Percentiles rank a stretch among this genome's conserved stretches.
Evolutionary conservation across 2,329 filamentous ascomycete species (phyloP).

Genomic region (Pseudogymnoascus sp.): DNA sequence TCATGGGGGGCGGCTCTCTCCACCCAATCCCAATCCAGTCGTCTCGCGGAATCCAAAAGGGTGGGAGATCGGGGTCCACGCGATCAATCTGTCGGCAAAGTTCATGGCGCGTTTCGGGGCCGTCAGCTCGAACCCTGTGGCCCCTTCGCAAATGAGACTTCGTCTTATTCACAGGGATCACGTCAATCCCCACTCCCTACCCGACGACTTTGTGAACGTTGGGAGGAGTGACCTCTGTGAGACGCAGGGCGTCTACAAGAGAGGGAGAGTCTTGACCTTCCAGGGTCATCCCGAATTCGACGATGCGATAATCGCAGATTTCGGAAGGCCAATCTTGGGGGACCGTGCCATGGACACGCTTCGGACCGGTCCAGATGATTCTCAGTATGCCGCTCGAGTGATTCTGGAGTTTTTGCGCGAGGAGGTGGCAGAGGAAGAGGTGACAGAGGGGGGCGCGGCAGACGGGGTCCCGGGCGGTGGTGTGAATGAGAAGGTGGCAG

Average conservation of each 20-base stretch:
- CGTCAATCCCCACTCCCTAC: conserved; percentile 20
- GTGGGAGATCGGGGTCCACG: conserved; percentile 29
- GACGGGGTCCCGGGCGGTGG: no score
- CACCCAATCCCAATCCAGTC: conserved; percentile 7
- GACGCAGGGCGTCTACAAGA: conserved; percentile 34
- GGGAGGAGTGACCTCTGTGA: conserved; percentile 28
- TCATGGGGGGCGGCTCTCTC: not conserved
- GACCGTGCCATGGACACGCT: not conserved
- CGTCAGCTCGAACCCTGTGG: conserved; percentile 9
- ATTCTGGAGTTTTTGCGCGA: conserved; percentile 29
- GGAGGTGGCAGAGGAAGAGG: not conserved
- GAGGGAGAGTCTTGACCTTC: conserved; percentile 33
- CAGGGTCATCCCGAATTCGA: conserved; percentile 40
- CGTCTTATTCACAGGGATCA: conserved; percentile 35
- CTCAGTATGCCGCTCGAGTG: conserved; percentile 28
- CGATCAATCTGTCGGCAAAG: conserved; percentile 20
- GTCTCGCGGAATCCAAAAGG: conserved; percentile 21
- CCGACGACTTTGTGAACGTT: conserved; percentile 18
- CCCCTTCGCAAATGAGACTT: conserved; percentile 20
- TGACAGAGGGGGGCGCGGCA: not conserved
- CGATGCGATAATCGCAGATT: conserved; percentile 31
- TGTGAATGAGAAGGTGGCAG: no score
- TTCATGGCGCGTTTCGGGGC: conserved; percentile 20
- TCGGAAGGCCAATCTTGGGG: conserved; percentile 25
- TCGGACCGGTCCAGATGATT: conserved; percentile 12